phyloP scores from a whole-genome alignment of 139 green algal species.

The Medakamo hakoo region DNA sequence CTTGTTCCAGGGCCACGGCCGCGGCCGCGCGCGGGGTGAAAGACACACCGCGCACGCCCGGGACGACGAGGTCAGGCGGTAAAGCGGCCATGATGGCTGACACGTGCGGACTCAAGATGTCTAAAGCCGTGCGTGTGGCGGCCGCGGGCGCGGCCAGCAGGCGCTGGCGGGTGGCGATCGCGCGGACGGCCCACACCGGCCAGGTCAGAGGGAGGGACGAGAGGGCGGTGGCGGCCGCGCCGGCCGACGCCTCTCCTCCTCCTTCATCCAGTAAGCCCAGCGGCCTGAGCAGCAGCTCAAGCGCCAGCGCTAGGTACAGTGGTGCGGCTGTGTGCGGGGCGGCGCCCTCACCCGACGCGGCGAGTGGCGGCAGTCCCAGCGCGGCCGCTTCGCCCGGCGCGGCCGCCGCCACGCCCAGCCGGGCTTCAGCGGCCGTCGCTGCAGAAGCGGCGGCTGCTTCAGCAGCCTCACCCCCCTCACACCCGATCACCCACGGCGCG shows the following conservation, averaged over 20 bases:
- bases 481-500: not conserved
- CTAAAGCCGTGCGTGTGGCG: too few species aligned
- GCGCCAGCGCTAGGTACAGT: not conserved
- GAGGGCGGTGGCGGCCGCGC: not conserved
- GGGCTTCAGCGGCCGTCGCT: constrained; percentile 2
- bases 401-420: too few species aligned
- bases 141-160: constrained; percentile 30
- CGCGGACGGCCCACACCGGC: constrained; percentile 47
- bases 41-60: constrained; percentile 34
- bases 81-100: too few species aligned
- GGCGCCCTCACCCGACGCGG: constrained; percentile 10
- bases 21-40: not conserved
- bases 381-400: constrained; percentile 25
- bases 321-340: not conserved
- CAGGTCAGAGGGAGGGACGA: constrained; percentile 12
- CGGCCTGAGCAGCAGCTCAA: not conserved
- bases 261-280: constrained; percentile 1
- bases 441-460: not conserved
- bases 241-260: not conserved
- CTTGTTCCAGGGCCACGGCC: not conserved
- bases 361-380: constrained; percentile 21
- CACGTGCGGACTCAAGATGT: too few species aligned
- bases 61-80: too few species aligned
- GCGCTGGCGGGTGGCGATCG: constrained; percentile 32
- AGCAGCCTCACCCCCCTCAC: too few species aligned